Evolutionary conservation across 805 yeast species (phyloP), one percentile per base, ranked within the genome.

Genomic region (Ogataea philodendri): DNA sequence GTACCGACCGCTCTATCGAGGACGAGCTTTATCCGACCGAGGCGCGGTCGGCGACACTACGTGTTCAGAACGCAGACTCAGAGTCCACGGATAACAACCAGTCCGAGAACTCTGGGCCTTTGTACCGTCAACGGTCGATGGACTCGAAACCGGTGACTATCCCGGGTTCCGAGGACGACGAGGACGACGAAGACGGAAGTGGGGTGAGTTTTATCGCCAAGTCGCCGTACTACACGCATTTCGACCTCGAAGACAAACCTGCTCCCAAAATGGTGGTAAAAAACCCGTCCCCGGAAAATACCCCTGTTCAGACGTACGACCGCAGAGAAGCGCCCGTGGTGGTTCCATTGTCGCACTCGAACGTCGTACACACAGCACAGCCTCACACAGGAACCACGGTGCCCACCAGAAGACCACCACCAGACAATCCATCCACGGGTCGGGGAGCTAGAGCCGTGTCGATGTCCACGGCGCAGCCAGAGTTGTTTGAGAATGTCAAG

Each of bases 381-480:
- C 40, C 49, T 9, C 20, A 35, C 9, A 35, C 39, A 3, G 26
- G 35, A 2, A 15, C 38, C 2, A 22, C 18, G 8, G 41, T 32
- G 11, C 30, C 33, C 15, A 35, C 17, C 4, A 50, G 63, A 41
- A 55, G 71, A 38, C 70, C 69, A 9, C 70, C 70, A 3, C 69
- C 70, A 1, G 62, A 53, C 21, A 55, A 54, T 26, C 63, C 63
- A 10, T 49, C 64, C 3, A 57, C 66, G 6, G 65, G 63, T 2
- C 53, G 72, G 35, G 58, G 52, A 11, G 58, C 62, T 4, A 49
- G 72, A 37, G 58, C 66, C 0, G 46, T 67, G 8, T 66, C 73
- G 0, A 47, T 50, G 9, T 45, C 58, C 3, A 58, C 61, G 5
- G 48, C 60, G 1, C 59, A 55, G 25, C 63, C 66, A 5, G 60